Evolutionary conservation across 148 eudicot species (phyloP).

Genomic region (Camellia lanceoleosa): DNA sequence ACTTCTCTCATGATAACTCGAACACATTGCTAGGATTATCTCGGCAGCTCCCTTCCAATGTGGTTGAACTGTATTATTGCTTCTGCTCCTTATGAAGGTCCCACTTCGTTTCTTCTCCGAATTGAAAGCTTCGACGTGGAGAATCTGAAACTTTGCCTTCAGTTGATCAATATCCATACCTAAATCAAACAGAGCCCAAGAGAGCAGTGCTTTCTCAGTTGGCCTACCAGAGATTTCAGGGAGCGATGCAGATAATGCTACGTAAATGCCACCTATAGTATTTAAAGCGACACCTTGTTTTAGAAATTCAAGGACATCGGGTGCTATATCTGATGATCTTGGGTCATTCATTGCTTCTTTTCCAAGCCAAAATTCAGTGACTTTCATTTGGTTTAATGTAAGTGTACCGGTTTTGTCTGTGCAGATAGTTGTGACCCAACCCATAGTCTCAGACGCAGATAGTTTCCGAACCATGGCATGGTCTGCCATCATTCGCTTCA

Average conservation of each 20-base stretch:
- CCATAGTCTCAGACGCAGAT: conserved; percentile 56
- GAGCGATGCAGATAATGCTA: not conserved
- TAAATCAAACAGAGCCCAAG: conserved; percentile 40
- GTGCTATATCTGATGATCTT: not conserved
- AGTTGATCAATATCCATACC: conserved; percentile 22
- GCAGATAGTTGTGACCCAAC: conserved; percentile 49
- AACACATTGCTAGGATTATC: conserved; percentile 40
- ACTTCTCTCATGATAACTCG: conserved; percentile 23
- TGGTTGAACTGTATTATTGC: conserved; percentile 8
- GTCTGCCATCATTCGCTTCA: conserved; percentile 31
- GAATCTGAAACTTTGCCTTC: conserved; percentile 21
- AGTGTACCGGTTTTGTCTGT: conserved; percentile 56
- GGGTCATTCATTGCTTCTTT: not conserved
- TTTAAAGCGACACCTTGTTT: not conserved
- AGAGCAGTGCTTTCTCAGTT: conserved; percentile 39
- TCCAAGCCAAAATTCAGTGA: conserved; percentile 24
- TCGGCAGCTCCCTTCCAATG: conserved; percentile 60
- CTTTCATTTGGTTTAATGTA: conserved; percentile 40
- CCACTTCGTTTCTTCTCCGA: conserved; percentile 42
- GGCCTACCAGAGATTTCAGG: conserved; percentile 43
- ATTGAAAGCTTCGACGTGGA: conserved; percentile 42
- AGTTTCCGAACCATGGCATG: conserved; percentile 45
- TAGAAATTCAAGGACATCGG: not conserved
- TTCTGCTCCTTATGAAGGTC: conserved; percentile 18
- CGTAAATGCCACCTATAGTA: not conserved